These are phyloP conservation scores for Rhizoctonia solani DNA, from an alignment of 1,284 basidiomycete species.

Conservation along the genomic window DNA sequence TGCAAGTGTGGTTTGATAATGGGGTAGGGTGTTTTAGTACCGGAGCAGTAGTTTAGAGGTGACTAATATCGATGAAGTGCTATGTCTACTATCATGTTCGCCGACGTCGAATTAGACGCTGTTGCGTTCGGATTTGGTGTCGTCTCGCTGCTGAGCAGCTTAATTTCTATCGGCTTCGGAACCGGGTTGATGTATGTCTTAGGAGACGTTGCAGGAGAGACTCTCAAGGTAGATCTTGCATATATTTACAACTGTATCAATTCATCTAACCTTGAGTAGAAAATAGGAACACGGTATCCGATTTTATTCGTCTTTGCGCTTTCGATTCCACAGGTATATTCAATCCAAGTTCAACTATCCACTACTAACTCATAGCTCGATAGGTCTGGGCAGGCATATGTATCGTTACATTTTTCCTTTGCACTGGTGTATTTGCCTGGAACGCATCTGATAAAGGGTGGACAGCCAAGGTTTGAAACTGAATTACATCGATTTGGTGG, in stretches of 20 bases:
- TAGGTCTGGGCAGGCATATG: slow-evolving; percentile 29
- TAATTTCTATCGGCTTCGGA: slow-evolving; percentile 37
- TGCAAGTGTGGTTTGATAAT: slow-evolving; percentile 36
- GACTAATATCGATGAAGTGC: slow-evolving; percentile 7
- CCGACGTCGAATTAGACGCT: slow-evolving; percentile 12
- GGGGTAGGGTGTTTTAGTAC: slow-evolving; percentile 5
- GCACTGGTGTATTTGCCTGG: slow-evolving; percentile 27
- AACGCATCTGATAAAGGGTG: slow-evolving; percentile 28
- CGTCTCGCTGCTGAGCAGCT: slow-evolving; percentile 34
- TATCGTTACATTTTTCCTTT: slow-evolving; percentile 28
- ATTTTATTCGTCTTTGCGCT: slow-evolving; percentile 32
- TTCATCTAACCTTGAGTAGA: no score
- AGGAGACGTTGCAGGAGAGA: slow-evolving; percentile 29
- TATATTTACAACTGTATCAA: no score
- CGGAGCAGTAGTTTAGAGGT: no score
- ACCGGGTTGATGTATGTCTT: slow-evolving; percentile 36
- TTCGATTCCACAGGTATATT: slow-evolving; percentile 23
- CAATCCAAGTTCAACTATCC: neutral
- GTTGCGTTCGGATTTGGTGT: slow-evolving; percentile 34
- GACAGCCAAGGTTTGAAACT: slow-evolving; percentile 22
- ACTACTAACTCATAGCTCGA: neutral
- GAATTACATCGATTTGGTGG: neutral
- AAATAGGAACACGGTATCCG: slow-evolving; percentile 23
- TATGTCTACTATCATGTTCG: slow-evolving; percentile 36
- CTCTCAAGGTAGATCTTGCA: slow-evolving; percentile 16